Evolutionary conservation across 2,329 filamentous ascomycete genomes (phyloP).

Genomic region (Thyridium curvatum): DNA sequence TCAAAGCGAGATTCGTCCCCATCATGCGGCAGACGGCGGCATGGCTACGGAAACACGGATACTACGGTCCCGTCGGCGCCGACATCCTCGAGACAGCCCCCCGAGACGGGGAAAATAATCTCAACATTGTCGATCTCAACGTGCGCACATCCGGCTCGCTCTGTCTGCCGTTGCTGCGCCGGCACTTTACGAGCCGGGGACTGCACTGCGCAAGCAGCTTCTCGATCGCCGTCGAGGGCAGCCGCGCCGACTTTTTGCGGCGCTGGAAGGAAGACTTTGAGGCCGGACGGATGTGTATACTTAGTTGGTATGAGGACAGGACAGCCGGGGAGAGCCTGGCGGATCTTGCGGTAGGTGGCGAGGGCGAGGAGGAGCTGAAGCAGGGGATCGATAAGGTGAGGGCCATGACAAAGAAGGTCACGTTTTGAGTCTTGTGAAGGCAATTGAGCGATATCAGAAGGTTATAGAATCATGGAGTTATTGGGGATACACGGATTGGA

Average conservation of each 20-base stretch:
- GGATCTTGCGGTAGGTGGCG: slow-evolving; percentile 21
- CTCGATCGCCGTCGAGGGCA: slow-evolving; percentile 14
- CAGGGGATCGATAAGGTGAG: slow-evolving; percentile 16
- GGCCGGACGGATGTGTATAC: slow-evolving; percentile 18
- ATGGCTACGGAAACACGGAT: slow-evolving; percentile 20
- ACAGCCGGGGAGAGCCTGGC: slow-evolving; percentile 17
- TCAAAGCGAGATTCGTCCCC: slow-evolving; percentile 17
- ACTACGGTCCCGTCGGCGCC: slow-evolving; percentile 24
- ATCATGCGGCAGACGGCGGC: slow-evolving; percentile 14
- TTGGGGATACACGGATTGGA: no score
- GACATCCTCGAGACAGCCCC: slow-evolving; percentile 22
- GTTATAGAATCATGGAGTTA: no score
- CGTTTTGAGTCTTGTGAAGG: slow-evolving; percentile 19
- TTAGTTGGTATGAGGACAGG: slow-evolving; percentile 25
- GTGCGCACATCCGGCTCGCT: slow-evolving; percentile 23
- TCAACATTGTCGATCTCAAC: slow-evolving; percentile 25
- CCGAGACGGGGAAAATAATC: slow-evolving; percentile 2
- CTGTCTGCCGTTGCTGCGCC: slow-evolving; percentile 19
- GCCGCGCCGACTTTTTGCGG: slow-evolving; percentile 16
- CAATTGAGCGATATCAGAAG: no score
- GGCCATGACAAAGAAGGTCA: slow-evolving; percentile 19
- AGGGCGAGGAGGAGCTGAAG: slow-evolving; percentile 14
- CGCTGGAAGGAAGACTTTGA: slow-evolving; percentile 16
- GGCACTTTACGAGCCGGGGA: slow-evolving; percentile 18
- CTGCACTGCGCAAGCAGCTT: slow-evolving; percentile 20